Evolutionary conservation across 306 rosid genomes (phyloP).

Genomic region (Leucaena leucocephala): DNA sequence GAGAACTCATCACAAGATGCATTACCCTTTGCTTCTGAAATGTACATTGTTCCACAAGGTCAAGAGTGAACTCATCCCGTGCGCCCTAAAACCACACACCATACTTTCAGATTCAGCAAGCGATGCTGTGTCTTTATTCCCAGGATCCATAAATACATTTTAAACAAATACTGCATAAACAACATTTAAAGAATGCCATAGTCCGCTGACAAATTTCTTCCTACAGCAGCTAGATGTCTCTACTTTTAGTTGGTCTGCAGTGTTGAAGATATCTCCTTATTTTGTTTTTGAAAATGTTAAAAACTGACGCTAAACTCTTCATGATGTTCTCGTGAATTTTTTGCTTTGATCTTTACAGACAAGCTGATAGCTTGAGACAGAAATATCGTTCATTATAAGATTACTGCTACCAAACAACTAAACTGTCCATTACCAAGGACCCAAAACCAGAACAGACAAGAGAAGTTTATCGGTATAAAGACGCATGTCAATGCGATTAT

Average conservation of each 20-base stretch:
- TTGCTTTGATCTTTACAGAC: neutral
- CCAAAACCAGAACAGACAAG: conserved; percentile 11
- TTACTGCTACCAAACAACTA: neutral
- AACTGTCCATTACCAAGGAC: conserved; percentile 3
- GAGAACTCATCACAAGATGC: conserved; percentile 90
- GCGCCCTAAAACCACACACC: conserved; percentile 57
- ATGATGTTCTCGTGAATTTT: neutral
- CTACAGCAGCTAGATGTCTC: conserved; percentile 26
- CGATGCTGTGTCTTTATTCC: conserved; percentile 7
- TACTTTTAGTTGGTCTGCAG: conserved; percentile 5
- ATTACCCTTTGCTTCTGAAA: conserved; percentile 91
- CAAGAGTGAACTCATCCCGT: conserved; percentile 90
- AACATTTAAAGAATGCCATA: neutral
- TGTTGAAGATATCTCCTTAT: conserved; percentile 23
- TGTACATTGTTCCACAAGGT: conserved; percentile 92
- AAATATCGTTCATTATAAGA: neutral
- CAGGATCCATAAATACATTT: conserved; percentile 8
- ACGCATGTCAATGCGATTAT: neutral
- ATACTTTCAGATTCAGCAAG: conserved; percentile 39
- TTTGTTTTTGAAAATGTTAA: neutral
- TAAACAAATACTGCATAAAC: conserved; percentile 18
- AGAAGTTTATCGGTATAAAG: neutral
- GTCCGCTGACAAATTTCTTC: conserved; percentile 5
- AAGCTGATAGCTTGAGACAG: neutral
- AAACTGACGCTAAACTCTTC: neutral